These are phyloP conservation scores for Polygonum aviculare DNA, from an alignment of 148 eudicot genomes.

Conservation along the genomic window DNA sequence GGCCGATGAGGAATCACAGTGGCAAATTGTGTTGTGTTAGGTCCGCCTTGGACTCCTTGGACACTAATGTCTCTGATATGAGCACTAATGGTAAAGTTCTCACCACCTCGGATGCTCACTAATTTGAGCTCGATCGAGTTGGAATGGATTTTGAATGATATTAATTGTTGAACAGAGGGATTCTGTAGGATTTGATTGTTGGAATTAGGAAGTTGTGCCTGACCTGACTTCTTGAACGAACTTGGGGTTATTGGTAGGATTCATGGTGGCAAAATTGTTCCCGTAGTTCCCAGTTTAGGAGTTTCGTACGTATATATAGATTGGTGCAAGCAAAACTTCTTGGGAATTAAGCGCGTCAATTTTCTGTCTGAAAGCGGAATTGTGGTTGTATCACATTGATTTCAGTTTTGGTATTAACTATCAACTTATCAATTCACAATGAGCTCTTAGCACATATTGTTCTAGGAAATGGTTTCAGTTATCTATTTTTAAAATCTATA, in stretches of 20 bases:
- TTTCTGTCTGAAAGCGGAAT: background rate
- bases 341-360: background rate
- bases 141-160: background rate
- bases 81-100: slow-evolving; percentile 49
- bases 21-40: slow-evolving; percentile 33
- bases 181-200: background rate
- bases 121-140: background rate
- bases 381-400: background rate
- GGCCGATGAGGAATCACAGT: background rate
- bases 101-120: background rate
- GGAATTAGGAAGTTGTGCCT: background rate
- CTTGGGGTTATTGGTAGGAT: background rate
- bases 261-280: background rate
- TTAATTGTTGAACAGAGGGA: background rate
- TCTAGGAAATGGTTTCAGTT: background rate
- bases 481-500: background rate
- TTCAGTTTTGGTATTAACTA: background rate
- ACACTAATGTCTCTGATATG: slow-evolving; percentile 82
- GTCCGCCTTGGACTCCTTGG: slow-evolving; percentile 76
- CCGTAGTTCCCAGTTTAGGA: background rate
- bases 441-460: background rate
- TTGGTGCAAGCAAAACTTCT: background rate
- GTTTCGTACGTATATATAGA: background rate
- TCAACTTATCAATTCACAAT: background rate
- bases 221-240: background rate